Conservation (phyloP, 805 yeast genomes). For the Barnettozyma californica region DNA sequence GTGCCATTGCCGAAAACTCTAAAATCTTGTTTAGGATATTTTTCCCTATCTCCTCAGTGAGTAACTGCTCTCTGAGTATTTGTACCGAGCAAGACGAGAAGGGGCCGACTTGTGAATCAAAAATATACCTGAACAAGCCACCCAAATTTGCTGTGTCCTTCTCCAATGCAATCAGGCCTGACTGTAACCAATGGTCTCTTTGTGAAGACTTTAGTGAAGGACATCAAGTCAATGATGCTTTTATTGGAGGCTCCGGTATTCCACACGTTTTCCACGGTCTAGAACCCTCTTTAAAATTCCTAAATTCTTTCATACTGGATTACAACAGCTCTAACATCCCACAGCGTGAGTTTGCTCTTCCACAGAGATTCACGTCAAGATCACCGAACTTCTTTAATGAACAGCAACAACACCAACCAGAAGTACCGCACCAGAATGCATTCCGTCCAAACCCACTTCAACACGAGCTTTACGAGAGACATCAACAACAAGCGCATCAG, state of each 20-base stretch:
- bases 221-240: constrained; percentile 71
- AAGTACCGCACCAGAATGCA: constrained; percentile 1
- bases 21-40: constrained; percentile 69
- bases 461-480: neutral
- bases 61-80: constrained; percentile 51
- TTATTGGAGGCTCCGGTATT: constrained; percentile 50
- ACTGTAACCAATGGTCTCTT: constrained; percentile 67
- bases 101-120: constrained; percentile 37
- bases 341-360: constrained; percentile 21
- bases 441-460: neutral
- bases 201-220: constrained; percentile 85
- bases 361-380: constrained; percentile 15
- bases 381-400: constrained; percentile 17
- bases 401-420: neutral
- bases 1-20: constrained; percentile 58
- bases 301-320: constrained; percentile 50
- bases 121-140: constrained; percentile 47
- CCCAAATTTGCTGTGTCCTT: constrained; percentile 81
- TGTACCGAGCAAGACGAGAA: constrained; percentile 32
- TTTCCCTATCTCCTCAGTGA: constrained; percentile 58
- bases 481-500: constrained; percentile 10
- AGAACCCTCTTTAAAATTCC: constrained; percentile 43
- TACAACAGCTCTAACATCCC: constrained; percentile 32
- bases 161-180: constrained; percentile 44
- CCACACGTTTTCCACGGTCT: constrained; percentile 69